Percentiles rank a stretch among this genome's conserved stretches.
Conservation (phyloP, 1,284 basidiomycete species). For the Vanrija pseudolonga region DNA sequence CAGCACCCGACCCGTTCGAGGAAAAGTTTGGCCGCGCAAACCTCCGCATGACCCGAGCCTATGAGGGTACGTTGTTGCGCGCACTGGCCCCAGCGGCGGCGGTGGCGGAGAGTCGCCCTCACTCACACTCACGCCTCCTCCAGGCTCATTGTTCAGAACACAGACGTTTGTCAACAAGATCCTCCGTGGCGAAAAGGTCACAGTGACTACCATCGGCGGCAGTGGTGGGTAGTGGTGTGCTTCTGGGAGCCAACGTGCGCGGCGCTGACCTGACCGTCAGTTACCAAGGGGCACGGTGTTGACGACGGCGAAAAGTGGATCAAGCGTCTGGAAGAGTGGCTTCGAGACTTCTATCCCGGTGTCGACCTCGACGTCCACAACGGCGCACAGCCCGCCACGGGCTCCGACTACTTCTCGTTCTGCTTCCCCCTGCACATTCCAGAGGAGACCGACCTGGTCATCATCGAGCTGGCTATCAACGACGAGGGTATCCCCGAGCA, state of each 20-base stretch:
- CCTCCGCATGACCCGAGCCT: constrained; percentile 34
- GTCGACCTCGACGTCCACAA: constrained; percentile 30
- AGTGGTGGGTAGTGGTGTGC: constrained; percentile 43
- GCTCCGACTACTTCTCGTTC: constrained; percentile 48
- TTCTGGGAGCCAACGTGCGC: neutral
- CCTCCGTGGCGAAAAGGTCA: constrained; percentile 37
- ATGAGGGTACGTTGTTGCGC: constrained; percentile 38
- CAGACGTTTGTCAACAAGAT: constrained; percentile 35
- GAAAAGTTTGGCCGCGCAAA: constrained; percentile 38
- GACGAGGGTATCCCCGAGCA: constrained; percentile 46
- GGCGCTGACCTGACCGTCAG: constrained; percentile 17
- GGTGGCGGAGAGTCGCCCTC: no score
- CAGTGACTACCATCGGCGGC: constrained; percentile 41
- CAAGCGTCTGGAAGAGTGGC: constrained; percentile 34
- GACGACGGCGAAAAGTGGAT: constrained; percentile 38
- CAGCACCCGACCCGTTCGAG: constrained; percentile 27
- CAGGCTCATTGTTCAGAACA: constrained; percentile 34
- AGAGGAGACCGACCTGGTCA: constrained; percentile 35
- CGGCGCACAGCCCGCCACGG: constrained; percentile 41
- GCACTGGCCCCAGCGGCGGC: no score
- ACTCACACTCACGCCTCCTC: no score
- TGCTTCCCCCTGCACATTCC: constrained; percentile 47
- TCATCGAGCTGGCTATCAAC: constrained; percentile 47
- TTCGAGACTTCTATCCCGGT: constrained; percentile 28
- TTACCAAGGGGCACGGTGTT: constrained; percentile 45